Evolutionary conservation across 176 grass and related monocot genomes (phyloP), one percentile per base, ranked within the genome.

Genomic region (Dactylis glomerata): DNA sequence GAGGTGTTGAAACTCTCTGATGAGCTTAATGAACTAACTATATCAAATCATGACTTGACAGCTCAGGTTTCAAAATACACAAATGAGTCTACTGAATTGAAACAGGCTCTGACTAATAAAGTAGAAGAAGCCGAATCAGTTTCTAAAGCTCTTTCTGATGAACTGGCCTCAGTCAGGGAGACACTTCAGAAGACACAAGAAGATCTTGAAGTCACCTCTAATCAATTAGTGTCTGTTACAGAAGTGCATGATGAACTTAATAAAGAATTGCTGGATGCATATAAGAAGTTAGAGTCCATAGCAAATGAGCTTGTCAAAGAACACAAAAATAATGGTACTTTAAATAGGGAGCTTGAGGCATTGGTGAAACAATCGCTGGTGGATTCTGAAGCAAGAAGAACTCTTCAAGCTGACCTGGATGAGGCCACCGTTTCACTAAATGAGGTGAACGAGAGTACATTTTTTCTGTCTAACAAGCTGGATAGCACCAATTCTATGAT

Each of bases 371-470:
- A 94, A 88, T 87, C 86, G 10, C 73, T 82, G 44, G 84, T 79
- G 42, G 96, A 91, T 77, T 92, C 90, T 22, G 86, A 96, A 89
- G 83, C 88, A 80, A 87, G 88, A 49, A 88, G 61, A 87, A 55
- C 78, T 87, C 84, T 99, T 80, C 86, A 94, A 87, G 51, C 63
- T 54, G 93, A 99, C 76, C 59, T 99, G 73, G 89, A 99, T 41
- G 96, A 96, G 84, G 91, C 90, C 32, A 99, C 96, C 37, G 83
- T 79, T 79, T 99, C 93, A 80, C 78, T 92, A 64, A 89, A 92
- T 76, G 84, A 95, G 81, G 94, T 99, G 90, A 96, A 92, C 83
- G 86, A 84, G 64, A 91, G 91, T 83, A 89, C 93, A 78, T 80
- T 94, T 33, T 90, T 92, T 58, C 88, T 96, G 12, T 99, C 96